Evolutionary conservation across 495 filamentous ascomycete genomes (phyloP).

Genomic region (Aspergillus cristatus): DNA sequence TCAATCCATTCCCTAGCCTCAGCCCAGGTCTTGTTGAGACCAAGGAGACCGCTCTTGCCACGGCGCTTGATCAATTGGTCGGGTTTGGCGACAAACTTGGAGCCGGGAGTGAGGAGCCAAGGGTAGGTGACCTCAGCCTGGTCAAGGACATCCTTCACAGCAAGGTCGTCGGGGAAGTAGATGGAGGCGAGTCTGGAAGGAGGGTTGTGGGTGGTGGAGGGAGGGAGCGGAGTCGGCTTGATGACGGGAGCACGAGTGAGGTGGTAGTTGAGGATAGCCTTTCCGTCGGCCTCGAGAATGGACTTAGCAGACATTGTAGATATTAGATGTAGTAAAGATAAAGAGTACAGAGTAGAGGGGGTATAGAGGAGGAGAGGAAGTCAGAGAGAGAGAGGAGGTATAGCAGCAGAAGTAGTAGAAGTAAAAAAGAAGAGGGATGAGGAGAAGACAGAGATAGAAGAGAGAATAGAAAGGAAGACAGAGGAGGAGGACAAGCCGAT

Average conservation of each 20-base stretch:
- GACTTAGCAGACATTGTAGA: slow-evolving; percentile 84
- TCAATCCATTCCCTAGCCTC: slow-evolving; percentile 91
- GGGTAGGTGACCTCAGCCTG: slow-evolving; percentile 93
- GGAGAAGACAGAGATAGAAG: neutral
- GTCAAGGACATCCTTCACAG: slow-evolving; percentile 78
- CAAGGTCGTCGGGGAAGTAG: slow-evolving; percentile 82
- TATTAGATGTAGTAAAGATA: slow-evolving; percentile 7
- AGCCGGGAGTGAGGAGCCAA: slow-evolving; percentile 71
- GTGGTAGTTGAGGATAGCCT: slow-evolving; percentile 99
- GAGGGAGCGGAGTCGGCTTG: slow-evolving; percentile 90
- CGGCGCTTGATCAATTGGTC: slow-evolving; percentile 99
- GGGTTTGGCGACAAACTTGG: slow-evolving; percentile 97
- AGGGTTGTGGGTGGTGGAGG: slow-evolving; percentile 80
- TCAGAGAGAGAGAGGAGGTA: slow-evolving; percentile 3
- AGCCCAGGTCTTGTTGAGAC: slow-evolving; percentile 94
- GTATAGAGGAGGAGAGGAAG: slow-evolving; percentile 6
- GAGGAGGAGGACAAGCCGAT: too few relatives aligned
- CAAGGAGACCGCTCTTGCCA: slow-evolving; percentile 95
- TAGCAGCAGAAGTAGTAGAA: slow-evolving; percentile 14
- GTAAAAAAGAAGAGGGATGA: slow-evolving; percentile 10
- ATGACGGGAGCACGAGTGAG: slow-evolving; percentile 96
- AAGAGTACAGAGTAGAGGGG: slow-evolving; percentile 1
- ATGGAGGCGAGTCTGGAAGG: slow-evolving; percentile 84
- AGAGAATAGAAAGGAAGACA: neutral
- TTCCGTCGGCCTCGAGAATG: slow-evolving; percentile 98